Evolutionary conservation across 2,329 filamentous ascomycete genomes (phyloP).

Genomic region (Emericellopsis cladophorae): DNA sequence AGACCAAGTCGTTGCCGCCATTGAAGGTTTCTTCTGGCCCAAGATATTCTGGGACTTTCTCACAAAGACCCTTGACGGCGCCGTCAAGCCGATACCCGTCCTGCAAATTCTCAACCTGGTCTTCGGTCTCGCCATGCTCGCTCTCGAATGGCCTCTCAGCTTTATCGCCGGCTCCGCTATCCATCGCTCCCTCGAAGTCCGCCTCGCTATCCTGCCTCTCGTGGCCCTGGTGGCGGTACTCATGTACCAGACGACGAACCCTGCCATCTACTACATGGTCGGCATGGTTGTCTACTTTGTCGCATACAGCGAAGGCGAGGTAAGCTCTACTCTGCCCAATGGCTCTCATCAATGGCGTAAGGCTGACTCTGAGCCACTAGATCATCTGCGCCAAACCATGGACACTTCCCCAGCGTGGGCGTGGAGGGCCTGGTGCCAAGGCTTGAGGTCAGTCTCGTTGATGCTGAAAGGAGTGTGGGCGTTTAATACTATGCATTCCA

Average conservation of each 20-base stretch:
- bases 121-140: constrained; percentile 64
- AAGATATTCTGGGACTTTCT: constrained; percentile 98
- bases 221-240: constrained; percentile 62
- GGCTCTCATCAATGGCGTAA: too few species aligned
- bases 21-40: constrained; percentile 93
- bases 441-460: background rate
- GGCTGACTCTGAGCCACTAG: constrained; percentile 18
- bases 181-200: constrained; percentile 78
- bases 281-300: constrained; percentile 85
- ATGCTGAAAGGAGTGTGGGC: too few species aligned
- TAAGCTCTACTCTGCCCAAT: constrained; percentile 29
- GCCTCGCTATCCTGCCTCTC: constrained; percentile 72
- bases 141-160: constrained; percentile 82
- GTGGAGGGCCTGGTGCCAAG: background rate
- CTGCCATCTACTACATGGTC: constrained; percentile 82
- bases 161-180: constrained; percentile 64
- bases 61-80: constrained; percentile 76
- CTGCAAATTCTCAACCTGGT: constrained; percentile 85
- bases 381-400: constrained; percentile 58
- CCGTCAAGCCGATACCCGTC: constrained; percentile 76
- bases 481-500: too few species aligned
- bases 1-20: constrained; percentile 78
- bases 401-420: constrained; percentile 49
- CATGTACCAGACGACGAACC: constrained; percentile 85
- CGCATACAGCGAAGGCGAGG: constrained; percentile 96